Base-by-base conservation (phyloP, 352 stramenopile genomes). In the Globisporangium perplexum region DNA sequence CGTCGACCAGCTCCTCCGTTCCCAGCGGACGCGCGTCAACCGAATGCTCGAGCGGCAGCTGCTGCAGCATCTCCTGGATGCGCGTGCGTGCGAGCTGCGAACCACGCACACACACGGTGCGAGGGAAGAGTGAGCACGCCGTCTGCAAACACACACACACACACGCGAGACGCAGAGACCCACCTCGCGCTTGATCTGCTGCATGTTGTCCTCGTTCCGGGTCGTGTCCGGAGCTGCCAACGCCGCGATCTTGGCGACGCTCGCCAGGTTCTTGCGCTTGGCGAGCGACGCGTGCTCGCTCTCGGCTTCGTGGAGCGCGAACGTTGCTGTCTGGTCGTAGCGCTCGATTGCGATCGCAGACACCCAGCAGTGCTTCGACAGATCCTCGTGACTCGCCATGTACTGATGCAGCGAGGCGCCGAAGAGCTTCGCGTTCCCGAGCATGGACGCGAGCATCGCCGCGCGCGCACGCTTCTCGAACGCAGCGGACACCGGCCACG, bases 211-310 rank as follows among this genome's bases (percentile, higher is more conserved):
- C 31, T 77, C 57, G 33, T 69, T 50, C 23, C 61, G 52, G 38
- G 70, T 66, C 6, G 70, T 68, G 36, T 58, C 68, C 2, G 77
- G 68, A 3, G 60, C 66, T n/a, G 79, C 84, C 23, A 88, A 64
- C 2, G 78, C 71, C 36, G 82, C 82, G n/a, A 94, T 82, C 46
- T 93, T 90, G 0, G 80, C 76, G 54, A 93, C 82, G 36, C 84
- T 93, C 14, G 70, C 62, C 62, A 94, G 75, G 4, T 78, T 94
- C 53, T 93, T 91, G 31, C 83, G 74, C 54, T 74, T 76, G 10
- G 69, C 30, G 7, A 93, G 68, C 18, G 69, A 90, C 11, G 47
- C 39, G n/a, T 69, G 59, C 48, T 93, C 82, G 3, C 48, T 43
- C 26, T 70, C 62, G 0, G 77, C 75, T 56, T 94, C 74, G 30